Conservation (phyloP, 176 grass and related monocot species). For the Musa schizocarpa region DNA sequence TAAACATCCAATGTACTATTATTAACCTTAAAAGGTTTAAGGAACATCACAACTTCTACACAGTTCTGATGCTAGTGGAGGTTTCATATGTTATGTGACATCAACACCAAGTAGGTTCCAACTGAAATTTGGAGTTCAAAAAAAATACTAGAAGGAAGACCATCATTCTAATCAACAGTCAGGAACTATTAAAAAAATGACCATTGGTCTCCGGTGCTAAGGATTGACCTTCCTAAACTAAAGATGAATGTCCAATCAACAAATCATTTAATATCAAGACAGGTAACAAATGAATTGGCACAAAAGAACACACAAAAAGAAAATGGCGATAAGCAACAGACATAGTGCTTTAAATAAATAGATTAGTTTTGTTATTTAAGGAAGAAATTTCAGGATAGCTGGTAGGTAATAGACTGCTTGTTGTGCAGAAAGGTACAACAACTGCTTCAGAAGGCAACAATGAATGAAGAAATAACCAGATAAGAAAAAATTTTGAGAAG, state of each 20-base stretch:
- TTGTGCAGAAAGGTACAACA: not conserved
- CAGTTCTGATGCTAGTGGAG: too few species aligned
- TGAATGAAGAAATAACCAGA: too few species aligned
- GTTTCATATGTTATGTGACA: too few species aligned
- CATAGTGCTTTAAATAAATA: not conserved
- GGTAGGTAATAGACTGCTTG: not conserved
- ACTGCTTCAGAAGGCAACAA: not conserved
- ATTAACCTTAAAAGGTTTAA: too few species aligned
- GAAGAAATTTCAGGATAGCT: not conserved
- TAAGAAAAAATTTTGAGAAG: not conserved
- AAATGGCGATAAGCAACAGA: not conserved
- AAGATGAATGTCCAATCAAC: not conserved
- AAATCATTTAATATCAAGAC: not conserved
- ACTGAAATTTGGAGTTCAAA: too few species aligned
- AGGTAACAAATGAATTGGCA: not conserved
- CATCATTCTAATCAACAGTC: too few species aligned
- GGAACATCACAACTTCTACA: too few species aligned
- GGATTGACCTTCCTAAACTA: not conserved
- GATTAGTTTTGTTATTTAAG: not conserved
- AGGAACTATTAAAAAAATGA: not conserved
- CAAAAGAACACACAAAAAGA: not conserved
- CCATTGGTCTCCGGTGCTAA: not conserved
- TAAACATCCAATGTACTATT: too few species aligned
- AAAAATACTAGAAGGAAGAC: too few species aligned
- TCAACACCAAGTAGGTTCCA: too few species aligned